Evolutionary conservation across 345 rosid species (phyloP).

Genomic region (Rhizophora apiculata): DNA sequence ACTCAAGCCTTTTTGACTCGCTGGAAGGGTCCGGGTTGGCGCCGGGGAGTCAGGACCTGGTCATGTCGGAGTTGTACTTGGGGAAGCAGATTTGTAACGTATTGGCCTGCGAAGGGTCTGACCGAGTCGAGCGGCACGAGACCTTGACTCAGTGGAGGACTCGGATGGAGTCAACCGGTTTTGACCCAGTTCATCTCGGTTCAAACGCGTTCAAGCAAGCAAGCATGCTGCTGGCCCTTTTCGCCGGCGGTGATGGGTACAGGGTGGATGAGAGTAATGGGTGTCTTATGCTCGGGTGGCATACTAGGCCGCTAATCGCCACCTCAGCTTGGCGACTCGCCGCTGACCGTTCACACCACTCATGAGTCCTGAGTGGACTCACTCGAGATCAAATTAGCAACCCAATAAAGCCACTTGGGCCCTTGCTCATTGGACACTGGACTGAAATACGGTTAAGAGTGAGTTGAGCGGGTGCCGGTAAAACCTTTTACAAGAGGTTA

Average conservation of each 20-base stretch:
- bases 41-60: conserved; percentile 27
- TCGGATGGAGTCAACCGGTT: conserved; percentile 63
- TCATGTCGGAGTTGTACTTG: conserved; percentile 35
- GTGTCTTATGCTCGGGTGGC: conserved; percentile 86
- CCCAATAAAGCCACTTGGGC: too few relatives aligned
- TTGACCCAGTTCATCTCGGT: conserved; percentile 63
- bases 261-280: conserved; percentile 82
- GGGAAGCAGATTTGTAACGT: conserved; percentile 40
- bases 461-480: neutral
- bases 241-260: conserved; percentile 79
- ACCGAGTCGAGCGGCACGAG: conserved; percentile 84
- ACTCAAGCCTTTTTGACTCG: conserved; percentile 37
- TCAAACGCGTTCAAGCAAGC: conserved; percentile 91
- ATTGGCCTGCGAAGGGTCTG: conserved; percentile 57
- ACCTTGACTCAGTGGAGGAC: conserved; percentile 56
- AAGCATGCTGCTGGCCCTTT: conserved; percentile 64
- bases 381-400: neutral
- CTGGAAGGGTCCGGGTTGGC: conserved; percentile 29
- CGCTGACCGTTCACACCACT: neutral
- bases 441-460: conserved; percentile 18
- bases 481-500: neutral
- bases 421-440: conserved; percentile 11
- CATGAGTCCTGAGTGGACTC: conserved; percentile 6
- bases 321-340: conserved; percentile 73
- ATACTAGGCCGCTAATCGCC: conserved; percentile 73